Conservation (phyloP, 805 yeast genomes). For the Hemisphaericaspora nanyangensis region DNA sequence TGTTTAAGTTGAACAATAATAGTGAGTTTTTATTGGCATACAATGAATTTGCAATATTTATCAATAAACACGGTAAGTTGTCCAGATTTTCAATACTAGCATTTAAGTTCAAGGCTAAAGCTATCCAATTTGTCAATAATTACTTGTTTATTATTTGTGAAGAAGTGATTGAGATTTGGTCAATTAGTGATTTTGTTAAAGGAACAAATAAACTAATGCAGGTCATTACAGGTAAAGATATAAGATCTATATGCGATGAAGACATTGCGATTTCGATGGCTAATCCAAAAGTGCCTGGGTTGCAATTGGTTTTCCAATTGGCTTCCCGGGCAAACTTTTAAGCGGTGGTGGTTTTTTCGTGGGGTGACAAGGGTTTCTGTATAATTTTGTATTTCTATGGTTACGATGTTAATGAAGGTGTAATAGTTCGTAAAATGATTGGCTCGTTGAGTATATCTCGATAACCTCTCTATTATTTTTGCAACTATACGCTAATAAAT, state of each 20-base stretch:
- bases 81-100: conserved; percentile 40
- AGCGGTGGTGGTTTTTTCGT: no score
- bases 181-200: conserved; percentile 44
- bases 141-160: conserved; percentile 49
- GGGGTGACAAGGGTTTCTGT: no score
- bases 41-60: conserved; percentile 64
- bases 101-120: conserved; percentile 39
- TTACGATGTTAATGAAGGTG: no score
- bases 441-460: no score
- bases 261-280: conserved; percentile 43
- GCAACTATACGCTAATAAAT: no score
- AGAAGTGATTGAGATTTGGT: conserved; percentile 68
- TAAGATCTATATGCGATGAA: conserved; percentile 28
- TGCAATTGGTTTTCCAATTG: conserved; percentile 51
- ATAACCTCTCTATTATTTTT: no score
- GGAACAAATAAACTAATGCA: conserved; percentile 54
- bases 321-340: background rate
- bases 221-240: conserved; percentile 68
- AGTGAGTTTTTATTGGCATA: conserved; percentile 60
- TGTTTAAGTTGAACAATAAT: conserved; percentile 56
- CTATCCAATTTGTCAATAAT: conserved; percentile 30
- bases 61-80: conserved; percentile 55
- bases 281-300: conserved; percentile 59
- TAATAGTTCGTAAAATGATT: no score
- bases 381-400: no score